These are phyloP conservation scores for Boechera divaricarpa DNA, from an alignment of 345 rosid species.

Conservation along the genomic window DNA sequence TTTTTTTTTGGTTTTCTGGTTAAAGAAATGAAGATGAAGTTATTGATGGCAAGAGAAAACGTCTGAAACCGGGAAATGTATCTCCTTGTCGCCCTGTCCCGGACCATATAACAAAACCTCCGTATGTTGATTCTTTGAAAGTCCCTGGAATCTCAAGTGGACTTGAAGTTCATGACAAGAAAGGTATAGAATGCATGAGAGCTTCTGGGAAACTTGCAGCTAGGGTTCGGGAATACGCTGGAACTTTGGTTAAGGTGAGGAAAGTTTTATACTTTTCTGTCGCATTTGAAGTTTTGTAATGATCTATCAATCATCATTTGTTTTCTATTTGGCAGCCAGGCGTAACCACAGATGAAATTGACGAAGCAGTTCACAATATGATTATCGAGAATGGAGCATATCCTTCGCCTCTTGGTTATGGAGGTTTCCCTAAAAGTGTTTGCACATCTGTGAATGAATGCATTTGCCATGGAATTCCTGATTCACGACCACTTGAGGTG, in stretches of 20 bases:
- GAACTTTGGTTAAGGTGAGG: conserved; percentile 82
- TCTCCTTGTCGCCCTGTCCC: conserved; percentile 86
- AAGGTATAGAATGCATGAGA: conserved; percentile 82
- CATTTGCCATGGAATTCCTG: conserved; percentile 98
- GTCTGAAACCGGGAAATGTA: conserved; percentile 67
- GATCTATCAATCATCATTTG: conserved; percentile 28
- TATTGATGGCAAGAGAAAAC: conserved; percentile 55
- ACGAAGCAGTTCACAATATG: conserved; percentile 90
- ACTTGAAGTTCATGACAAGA: conserved; percentile 74
- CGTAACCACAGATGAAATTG: conserved; percentile 84
- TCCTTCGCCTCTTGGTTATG: conserved; percentile 98
- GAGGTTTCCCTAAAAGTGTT: conserved; percentile 96
- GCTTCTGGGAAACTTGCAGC: conserved; percentile 96
- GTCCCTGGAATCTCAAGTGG: conserved; percentile 76
- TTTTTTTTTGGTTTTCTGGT: not conserved
- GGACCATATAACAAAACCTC: conserved; percentile 63
- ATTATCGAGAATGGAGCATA: conserved; percentile 93
- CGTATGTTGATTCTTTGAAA: conserved; percentile 62
- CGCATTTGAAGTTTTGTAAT: conserved; percentile 12
- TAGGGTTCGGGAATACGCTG: conserved; percentile 77
- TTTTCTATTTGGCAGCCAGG: conserved; percentile 71
- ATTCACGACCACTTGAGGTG: conserved; percentile 86
- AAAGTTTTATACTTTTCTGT: conserved; percentile 8
- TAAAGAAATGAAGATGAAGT: conserved; percentile 59
- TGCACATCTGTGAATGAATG: conserved; percentile 98